Percentiles rank a stretch among this genome's conserved stretches.
These are phyloP conservation scores for Neurospora cerealis DNA, from an alignment of 495 filamentous ascomycete genomes.

Conservation along the genomic window DNA sequence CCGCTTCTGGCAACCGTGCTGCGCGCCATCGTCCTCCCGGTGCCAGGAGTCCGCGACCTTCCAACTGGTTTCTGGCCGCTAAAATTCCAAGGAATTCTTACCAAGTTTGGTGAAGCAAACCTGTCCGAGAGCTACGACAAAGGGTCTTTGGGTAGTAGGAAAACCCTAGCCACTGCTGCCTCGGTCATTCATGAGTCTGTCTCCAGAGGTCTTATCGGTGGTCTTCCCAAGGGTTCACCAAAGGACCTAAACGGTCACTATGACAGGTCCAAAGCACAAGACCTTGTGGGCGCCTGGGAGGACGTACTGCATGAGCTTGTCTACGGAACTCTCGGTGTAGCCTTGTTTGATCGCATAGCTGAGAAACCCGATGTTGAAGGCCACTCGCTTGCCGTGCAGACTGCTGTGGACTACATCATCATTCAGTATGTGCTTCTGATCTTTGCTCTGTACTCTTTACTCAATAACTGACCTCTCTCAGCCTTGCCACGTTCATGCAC, in stretches of 20 bases:
- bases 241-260: conserved; percentile 33
- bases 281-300: conserved; percentile 45
- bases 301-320: conserved; percentile 46
- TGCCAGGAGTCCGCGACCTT: conserved; percentile 49
- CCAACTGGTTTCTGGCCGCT: conserved; percentile 47
- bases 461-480: conserved; percentile 12
- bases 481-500: conserved; percentile 53
- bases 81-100: conserved; percentile 35
- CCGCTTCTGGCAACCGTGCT: conserved; percentile 51
- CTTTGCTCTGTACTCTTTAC: neutral
- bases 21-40: conserved; percentile 41
- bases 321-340: conserved; percentile 48
- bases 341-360: conserved; percentile 44
- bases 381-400: conserved; percentile 44
- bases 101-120: conserved; percentile 44
- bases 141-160: conserved; percentile 50
- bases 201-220: conserved; percentile 45
- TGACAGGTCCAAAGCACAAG: conserved; percentile 41
- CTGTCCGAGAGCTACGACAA: conserved; percentile 64
- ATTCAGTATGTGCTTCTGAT: conserved; percentile 34
- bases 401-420: conserved; percentile 46
- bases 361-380: conserved; percentile 45
- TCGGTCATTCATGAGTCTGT: conserved; percentile 51
- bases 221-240: conserved; percentile 27
- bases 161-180: conserved; percentile 53